These are phyloP conservation scores for Fusarium papillatum DNA, from an alignment of 2,329 filamentous ascomycete species.

Conservation along the genomic window DNA sequence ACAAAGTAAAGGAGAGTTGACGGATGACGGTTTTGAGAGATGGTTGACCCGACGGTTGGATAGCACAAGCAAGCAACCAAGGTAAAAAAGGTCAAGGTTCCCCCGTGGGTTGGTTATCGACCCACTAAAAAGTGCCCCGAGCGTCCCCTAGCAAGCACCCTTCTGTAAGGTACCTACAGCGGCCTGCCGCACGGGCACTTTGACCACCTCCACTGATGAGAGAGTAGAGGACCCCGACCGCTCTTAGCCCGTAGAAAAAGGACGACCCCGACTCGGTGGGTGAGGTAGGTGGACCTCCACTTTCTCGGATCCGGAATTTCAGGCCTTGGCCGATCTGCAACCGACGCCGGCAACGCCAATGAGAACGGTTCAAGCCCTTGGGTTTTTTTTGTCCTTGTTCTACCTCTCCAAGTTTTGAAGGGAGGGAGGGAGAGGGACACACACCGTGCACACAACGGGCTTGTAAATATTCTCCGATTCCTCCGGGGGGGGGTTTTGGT, in stretches of 20 bases:
- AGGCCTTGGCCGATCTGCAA: constrained; percentile 13
- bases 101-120: constrained; percentile 15
- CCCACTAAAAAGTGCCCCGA: constrained; percentile 30
- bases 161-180: constrained; percentile 31
- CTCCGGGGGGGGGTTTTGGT: background rate
- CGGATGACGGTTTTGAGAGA: constrained; percentile 20
- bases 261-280: constrained; percentile 17
- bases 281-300: background rate
- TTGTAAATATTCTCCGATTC: background rate
- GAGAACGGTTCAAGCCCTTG: background rate
- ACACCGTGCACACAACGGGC: background rate
- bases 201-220: too few relatives aligned
- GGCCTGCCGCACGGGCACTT: background rate
- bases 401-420: background rate
- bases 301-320: constrained; percentile 23
- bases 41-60: background rate
- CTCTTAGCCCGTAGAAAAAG: constrained; percentile 2
- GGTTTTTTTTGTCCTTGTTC: background rate
- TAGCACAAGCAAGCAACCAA: background rate
- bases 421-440: background rate
- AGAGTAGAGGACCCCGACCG: constrained; percentile 1
- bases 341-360: constrained; percentile 6
- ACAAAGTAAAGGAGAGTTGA: constrained; percentile 14
- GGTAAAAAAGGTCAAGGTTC: constrained; percentile 2
- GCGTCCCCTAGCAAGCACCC: background rate